A percentile compares a stretch with the other conserved stretches of the same genome.
Conservation (phyloP, 345 rosid genomes). For the Reutealis trisperma region DNA sequence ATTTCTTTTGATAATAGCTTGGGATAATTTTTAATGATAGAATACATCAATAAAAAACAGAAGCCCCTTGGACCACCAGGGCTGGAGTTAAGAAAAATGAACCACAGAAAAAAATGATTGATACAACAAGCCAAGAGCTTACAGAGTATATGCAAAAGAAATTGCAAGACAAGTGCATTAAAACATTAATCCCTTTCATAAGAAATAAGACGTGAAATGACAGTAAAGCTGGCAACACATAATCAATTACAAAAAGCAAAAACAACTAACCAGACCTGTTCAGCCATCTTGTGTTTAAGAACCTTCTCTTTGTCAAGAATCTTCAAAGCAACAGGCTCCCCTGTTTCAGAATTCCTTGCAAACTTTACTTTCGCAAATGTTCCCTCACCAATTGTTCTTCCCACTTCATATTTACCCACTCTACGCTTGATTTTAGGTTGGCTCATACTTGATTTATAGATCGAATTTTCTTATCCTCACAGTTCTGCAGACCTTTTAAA, state of each 20-base stretch:
- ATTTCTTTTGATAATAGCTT: neutral
- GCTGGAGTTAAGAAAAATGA: neutral
- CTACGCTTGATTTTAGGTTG: constrained; percentile 73
- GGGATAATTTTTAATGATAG: neutral
- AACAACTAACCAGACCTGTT: constrained; percentile 60
- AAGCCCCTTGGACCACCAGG: neutral
- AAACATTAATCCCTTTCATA: neutral
- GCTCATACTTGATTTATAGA: constrained; percentile 41
- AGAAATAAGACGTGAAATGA: neutral
- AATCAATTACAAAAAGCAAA: neutral
- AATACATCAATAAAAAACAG: neutral
- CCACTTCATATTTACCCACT: constrained; percentile 91
- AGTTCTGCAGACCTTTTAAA: constrained; percentile 8
- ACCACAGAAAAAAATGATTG: neutral
- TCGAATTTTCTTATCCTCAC: constrained; percentile 12
- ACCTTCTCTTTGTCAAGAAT: constrained; percentile 96
- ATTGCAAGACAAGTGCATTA: neutral
- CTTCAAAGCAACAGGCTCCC: constrained; percentile 87
- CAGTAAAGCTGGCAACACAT: neutral
- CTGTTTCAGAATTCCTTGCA: constrained; percentile 84
- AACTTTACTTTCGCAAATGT: constrained; percentile 97
- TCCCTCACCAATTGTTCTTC: constrained; percentile 97
- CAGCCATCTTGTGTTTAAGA: constrained; percentile 94
- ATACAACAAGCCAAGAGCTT: neutral
- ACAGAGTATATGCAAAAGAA: neutral